Base-by-base conservation (phyloP, 352 stramenopile species). In the Phytophthora agathidicida region DNA sequence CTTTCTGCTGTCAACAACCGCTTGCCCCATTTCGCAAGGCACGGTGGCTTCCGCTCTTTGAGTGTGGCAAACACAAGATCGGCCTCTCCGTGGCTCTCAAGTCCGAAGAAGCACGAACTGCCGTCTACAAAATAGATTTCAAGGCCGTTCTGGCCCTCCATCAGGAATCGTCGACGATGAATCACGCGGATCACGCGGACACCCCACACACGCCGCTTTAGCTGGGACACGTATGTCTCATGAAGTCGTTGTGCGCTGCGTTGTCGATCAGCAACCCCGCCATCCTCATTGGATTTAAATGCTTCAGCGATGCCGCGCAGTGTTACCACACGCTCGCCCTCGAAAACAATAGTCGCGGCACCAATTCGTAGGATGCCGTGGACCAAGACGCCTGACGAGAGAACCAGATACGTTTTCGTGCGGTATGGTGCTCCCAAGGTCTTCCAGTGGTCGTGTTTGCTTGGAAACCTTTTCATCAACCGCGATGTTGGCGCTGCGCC, bases 91-190 rank as follows among this genome's bases (percentile, higher is more conserved):
- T 71, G 58, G 10, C 49, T 74, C 53, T 91, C 76, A 39, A 94
- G 74, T 1, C 83, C 86, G 39, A 92, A 80, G 20, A 94, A 73
- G 13, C 83, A 88, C 5, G 85, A 94, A 10, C 77, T 93, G 23
- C 86, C 86, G 32, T 95, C 86, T 16, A 95, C 84, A 52, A 95
- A 95, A 58, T 91, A 95, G 16, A 95, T 66, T 56, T 95, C 86
- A 17, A 95, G 75, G 7, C 85, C 85, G 27, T 85, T 91, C 27
- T 80, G 68, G 7, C 68, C 53, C 17, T 94, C 82, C 51, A 94
- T 67, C 9, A 91, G 57, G 48, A 94, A 94, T 11, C 85, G 73
- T 9, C 85, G 81, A 1, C 85, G 69, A 45, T 94, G 82, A 37
- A 94, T 83, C 8, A 91, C 77, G 30, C 84, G 84, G 31, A 94